Evolutionary conservation across 2,329 filamentous ascomycete genomes (phyloP), one percentile per base, ranked within the genome.

Genomic region (Colletotrichum shisoi): DNA sequence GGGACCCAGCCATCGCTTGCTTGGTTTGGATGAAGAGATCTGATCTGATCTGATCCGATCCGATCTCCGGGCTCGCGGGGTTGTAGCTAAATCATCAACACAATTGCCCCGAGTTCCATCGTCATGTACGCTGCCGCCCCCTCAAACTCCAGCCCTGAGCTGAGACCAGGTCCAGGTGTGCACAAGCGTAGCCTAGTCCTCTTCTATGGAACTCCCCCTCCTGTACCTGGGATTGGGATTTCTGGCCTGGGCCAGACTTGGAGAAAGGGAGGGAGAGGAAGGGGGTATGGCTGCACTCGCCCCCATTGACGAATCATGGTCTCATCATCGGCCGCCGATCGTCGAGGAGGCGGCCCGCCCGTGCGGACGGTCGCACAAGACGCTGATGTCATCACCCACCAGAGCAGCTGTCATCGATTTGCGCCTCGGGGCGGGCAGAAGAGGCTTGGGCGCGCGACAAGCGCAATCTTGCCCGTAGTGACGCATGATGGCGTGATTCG

Each of bases 381-480:
- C 63, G 52, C 67, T 70, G 69, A 70, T 69, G 67, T 70, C 69
- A 70, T 70, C 56, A 19, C 15, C 56, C 34, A 17, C 53, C 19
- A 17, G 56, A 61, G 45, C 59, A 69, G 67, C 59, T 53, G 69
- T 70, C 69, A 70, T 70, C 60, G 69, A 70, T 63, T 69, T 51
- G 45, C 57, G 24, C 46, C 12, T 46, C 57, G 44, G 37, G 65
- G 39, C 54, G 37, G 65, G 39, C 54, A 57, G 44, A 44, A 15
- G 37, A 45, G 24, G 48, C 12, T 37, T n/a, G 37, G 48, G 42
- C 61, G 31, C 39, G 13, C 4, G 45, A 56, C 15, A 7, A 44
- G 3, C 13, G 39, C 49, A 31, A 31, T 34, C 19, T 31, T 53
- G 11, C 12, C 12, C 2, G n/a, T 12, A 1, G 11, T 27, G 19